phyloP scores from a whole-genome alignment of 2,329 filamentous ascomycete species.

The Botryotinia globosa region DNA sequence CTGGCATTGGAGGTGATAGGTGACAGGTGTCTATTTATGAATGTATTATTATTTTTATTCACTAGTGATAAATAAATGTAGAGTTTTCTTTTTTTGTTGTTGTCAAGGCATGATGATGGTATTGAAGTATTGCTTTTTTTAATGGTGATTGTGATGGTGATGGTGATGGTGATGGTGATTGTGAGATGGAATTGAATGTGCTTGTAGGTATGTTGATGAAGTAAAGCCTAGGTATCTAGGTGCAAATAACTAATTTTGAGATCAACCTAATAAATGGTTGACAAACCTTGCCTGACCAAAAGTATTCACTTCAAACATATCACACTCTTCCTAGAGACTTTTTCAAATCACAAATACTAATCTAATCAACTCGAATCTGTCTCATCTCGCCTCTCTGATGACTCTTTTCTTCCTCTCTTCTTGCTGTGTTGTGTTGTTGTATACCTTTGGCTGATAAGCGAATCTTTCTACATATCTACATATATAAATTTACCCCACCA shows the following conservation, averaged over 20 bases:
- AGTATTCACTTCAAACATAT: neutral
- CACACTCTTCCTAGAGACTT: too few relatives aligned
- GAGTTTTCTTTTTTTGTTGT: neutral
- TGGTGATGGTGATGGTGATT: too few relatives aligned
- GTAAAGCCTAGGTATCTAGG: neutral
- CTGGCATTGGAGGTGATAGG: neutral
- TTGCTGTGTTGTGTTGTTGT: too few relatives aligned
- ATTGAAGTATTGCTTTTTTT: neutral
- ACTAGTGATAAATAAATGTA: neutral
- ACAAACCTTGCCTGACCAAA: too few relatives aligned
- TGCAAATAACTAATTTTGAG: neutral
- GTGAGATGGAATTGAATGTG: neutral
- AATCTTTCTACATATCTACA: neutral
- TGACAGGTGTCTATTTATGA: slow-evolving; percentile 3
- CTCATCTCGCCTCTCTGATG: neutral
- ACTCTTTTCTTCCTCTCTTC: neutral
- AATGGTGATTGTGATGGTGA: neutral
- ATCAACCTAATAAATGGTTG: neutral
- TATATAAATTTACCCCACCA: neutral
- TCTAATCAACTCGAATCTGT: too few relatives aligned
- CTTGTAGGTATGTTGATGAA: neutral
- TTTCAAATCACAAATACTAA: neutral
- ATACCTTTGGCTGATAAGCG: neutral
- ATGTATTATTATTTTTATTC: slow-evolving; percentile 19
- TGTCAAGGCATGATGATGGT: neutral